Evolutionary conservation across 2,329 filamentous ascomycete species (phyloP).

Genomic region (Pseudocercospora fuligena): DNA sequence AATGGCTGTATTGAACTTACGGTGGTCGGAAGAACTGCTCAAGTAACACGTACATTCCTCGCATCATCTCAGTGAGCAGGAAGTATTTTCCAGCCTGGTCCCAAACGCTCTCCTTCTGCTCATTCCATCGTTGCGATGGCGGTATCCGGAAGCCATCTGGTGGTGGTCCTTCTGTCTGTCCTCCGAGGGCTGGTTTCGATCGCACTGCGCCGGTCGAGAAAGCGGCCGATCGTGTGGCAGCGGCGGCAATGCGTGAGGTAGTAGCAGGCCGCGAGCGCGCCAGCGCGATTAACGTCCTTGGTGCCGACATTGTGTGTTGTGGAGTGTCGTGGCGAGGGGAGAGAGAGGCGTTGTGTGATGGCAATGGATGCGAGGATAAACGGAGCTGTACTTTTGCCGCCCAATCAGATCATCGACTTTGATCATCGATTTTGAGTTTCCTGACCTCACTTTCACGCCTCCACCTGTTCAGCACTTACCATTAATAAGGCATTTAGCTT

Average conservation of each 20-base stretch:
- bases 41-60: slow-evolving; percentile 96
- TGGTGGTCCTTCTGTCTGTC: slow-evolving; percentile 75
- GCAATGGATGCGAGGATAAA: neutral
- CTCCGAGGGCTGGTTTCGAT: slow-evolving; percentile 48
- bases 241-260: slow-evolving; percentile 43
- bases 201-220: slow-evolving; percentile 67
- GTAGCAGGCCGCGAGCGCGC: slow-evolving; percentile 49
- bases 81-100: slow-evolving; percentile 93
- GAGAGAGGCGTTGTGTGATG: neutral
- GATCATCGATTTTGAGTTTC: neutral
- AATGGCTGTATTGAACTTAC: slow-evolving; percentile 63
- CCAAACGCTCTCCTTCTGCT: slow-evolving; percentile 74
- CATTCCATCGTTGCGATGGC: slow-evolving; percentile 76
- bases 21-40: slow-evolving; percentile 99
- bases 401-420: neutral
- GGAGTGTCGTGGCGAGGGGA: slow-evolving; percentile 23
- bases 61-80: slow-evolving; percentile 90
- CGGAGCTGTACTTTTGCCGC: neutral
- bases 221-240: slow-evolving; percentile 55
- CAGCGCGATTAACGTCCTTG: slow-evolving; percentile 54
- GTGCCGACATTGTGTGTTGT: slow-evolving; percentile 46
- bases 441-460: neutral
- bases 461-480: neutral
- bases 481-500: neutral
- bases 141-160: slow-evolving; percentile 80